Evolutionary conservation across 768 basidiomycete species (phyloP).

Genomic region (Tulasnella sp.): DNA sequence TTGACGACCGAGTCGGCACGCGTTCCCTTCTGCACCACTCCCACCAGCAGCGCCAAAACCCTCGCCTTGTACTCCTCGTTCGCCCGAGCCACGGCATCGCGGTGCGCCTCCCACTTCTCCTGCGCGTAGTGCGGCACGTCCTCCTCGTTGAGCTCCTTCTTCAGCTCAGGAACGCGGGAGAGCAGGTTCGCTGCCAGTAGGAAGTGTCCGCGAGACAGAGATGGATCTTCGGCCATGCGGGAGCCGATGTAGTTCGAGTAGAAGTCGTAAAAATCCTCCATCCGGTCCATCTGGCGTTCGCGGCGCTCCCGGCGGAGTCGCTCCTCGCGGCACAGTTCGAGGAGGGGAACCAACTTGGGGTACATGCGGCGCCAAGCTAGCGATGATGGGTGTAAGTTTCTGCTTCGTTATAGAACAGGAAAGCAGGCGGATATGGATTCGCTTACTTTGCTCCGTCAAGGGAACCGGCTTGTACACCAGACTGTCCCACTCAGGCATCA

Average conservation of each 20-base stretch:
- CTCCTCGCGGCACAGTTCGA: not conserved
- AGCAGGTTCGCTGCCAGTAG: not conserved
- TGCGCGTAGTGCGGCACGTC: not conserved
- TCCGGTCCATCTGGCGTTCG: not conserved
- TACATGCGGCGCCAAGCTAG: constrained; percentile 30
- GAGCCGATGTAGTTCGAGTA: not conserved
- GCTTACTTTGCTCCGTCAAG: constrained; percentile 30
- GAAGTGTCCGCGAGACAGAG: not conserved
- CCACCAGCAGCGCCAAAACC: not conserved
- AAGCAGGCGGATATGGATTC: not conserved
- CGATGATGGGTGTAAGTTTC: not conserved
- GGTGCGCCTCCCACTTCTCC: not conserved
- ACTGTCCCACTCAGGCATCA: constrained; percentile 14
- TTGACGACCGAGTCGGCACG: not conserved
- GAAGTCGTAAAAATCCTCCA: constrained; percentile 17
- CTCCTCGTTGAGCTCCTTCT: not conserved
- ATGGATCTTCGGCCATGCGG: not conserved
- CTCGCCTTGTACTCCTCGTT: not conserved
- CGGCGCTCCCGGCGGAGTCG: constrained; percentile 22
- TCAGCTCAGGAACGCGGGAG: not conserved
- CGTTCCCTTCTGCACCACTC: not conserved
- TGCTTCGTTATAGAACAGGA: not conserved
- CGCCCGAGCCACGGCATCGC: not conserved
- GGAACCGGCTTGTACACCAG: constrained; percentile 21
- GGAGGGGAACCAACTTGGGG: constrained; percentile 17